Evolutionary conservation across 768 basidiomycete genomes (phyloP), one percentile per base, ranked within the genome.

Genomic region (Mycena pura): DNA sequence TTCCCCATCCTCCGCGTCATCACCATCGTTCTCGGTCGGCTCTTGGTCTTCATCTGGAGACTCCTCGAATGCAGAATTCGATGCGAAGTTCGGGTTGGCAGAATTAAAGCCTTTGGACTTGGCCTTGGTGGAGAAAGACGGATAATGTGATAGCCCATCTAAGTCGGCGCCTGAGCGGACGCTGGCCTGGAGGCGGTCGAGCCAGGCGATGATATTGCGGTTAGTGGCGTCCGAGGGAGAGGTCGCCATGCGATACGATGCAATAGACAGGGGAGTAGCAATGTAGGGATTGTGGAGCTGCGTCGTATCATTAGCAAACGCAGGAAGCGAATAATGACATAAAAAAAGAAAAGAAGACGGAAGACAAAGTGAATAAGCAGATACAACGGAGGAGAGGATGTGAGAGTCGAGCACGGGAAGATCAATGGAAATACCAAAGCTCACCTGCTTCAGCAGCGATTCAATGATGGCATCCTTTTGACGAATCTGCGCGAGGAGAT

Each of bases 391-490:
- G n/a, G n/a, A n/a, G n/a, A n/a, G n/a, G n/a, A n/a, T n/a, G n/a
- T n/a, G n/a, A n/a, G n/a, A n/a, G n/a, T n/a, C n/a, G n/a, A n/a
- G n/a, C n/a, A n/a, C n/a, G n/a, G n/a, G n/a, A n/a, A n/a, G n/a
- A n/a, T n/a, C n/a, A n/a, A n/a, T n/a, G n/a, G n/a, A n/a, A n/a
- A n/a, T n/a, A 32, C n/a, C 24, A 53, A 29, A 1, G 72, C 80
- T 14, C 31, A 88, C 91, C 80, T 93, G 91, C 71, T 93, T 93
- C 65, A 95, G 82, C 14, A 94, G 84, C 14, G 87, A 90, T 63
- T 93, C 90, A 66, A 95, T 94, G 66, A 94, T 89, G 19, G 86
- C 80, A 76, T 95, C 92, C 77, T 95, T 95, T 77, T 95, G 92
- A 53, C 88, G 84, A 64, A 95, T 88, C 71, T 94, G 91, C 5